Evolutionary conservation across 2,329 filamentous ascomycete species (phyloP).

Genomic region (Diaporthe capsici): DNA sequence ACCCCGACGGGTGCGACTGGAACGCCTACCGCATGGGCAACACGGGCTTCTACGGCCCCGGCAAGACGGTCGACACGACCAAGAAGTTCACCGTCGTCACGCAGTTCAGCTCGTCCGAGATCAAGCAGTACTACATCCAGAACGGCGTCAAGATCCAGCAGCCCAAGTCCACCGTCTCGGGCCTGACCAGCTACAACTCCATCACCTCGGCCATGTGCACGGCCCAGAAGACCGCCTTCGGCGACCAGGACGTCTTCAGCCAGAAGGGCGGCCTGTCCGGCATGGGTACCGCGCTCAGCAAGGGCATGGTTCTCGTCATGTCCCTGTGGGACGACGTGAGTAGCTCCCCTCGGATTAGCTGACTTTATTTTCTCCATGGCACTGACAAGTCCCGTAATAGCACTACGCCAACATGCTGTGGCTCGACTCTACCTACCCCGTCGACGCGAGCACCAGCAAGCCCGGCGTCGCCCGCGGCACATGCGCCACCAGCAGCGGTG

Average conservation of each 20-base stretch:
- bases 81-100: conserved; percentile 73
- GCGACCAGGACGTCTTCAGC: conserved; percentile 65
- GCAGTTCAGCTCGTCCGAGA: conserved; percentile 69
- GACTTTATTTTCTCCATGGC: no score
- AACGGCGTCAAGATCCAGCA: conserved; percentile 66
- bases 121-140: conserved; percentile 74
- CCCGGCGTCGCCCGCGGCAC: conserved; percentile 61
- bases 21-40: conserved; percentile 75
- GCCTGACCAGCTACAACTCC: conserved; percentile 48
- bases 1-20: conserved; percentile 76
- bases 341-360: background rate
- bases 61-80: conserved; percentile 69
- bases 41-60: conserved; percentile 71
- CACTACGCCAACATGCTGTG: conserved; percentile 74
- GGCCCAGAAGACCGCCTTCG: conserved; percentile 66
- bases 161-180: conserved; percentile 55
- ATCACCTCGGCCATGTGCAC: conserved; percentile 70
- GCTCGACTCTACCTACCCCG: conserved; percentile 71
- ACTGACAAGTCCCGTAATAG: conserved; percentile 28
- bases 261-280: conserved; percentile 66
- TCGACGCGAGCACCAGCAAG: conserved; percentile 50
- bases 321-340: conserved; percentile 70
- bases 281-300: conserved; percentile 65
- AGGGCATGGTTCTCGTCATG: conserved; percentile 75
- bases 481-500: conserved; percentile 57